A percentile compares a stretch with the other conserved stretches of the same genome.
phyloP scores from a whole-genome alignment of 2,329 filamentous ascomycete genomes.

The Endocalyx cinctus region DNA sequence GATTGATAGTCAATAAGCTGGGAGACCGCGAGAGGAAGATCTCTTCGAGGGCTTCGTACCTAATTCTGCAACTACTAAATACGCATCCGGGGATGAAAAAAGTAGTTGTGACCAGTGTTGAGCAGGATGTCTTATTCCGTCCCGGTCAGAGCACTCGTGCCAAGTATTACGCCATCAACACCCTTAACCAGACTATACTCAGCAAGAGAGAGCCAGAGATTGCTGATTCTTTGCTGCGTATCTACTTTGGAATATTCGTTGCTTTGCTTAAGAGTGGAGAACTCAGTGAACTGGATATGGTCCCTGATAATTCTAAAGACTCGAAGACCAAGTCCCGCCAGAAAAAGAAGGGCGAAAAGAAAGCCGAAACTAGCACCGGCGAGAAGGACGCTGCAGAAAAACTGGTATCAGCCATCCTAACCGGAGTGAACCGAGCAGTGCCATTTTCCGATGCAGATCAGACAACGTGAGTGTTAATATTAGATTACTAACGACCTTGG shows the following conservation, averaged over 20 bases:
- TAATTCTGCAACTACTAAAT: conserved; percentile 85
- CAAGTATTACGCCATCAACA: conserved; percentile 95
- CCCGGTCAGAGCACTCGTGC: conserved; percentile 83
- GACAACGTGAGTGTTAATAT: conserved; percentile 51
- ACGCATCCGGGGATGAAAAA: conserved; percentile 91
- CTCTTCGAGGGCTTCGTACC: conserved; percentile 85
- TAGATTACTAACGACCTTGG: background rate
- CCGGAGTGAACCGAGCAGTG: conserved; percentile 92
- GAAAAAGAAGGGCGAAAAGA: conserved; percentile 43
- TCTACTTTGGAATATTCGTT: conserved; percentile 90
- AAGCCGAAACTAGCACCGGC: conserved; percentile 25
- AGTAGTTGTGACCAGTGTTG: conserved; percentile 77
- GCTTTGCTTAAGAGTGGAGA: conserved; percentile 65
- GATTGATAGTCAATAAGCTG: conserved; percentile 91
- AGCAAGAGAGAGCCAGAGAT: conserved; percentile 78
- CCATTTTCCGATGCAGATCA: conserved; percentile 84
- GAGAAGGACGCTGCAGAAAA: conserved; percentile 80
- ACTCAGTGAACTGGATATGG: conserved; percentile 34
- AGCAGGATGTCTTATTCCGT: conserved; percentile 82
- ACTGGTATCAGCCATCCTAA: conserved; percentile 83
- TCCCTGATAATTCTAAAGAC: conserved; percentile 29
- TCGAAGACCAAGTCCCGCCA: conserved; percentile 40
- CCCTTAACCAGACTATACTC: conserved; percentile 92
- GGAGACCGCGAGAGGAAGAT: conserved; percentile 96
- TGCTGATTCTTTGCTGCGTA: conserved; percentile 75